A percentile compares a stretch with the other conserved stretches of the same genome.
Conservation (phyloP, 2,329 filamentous ascomycete species). For the Massarina eburnea region DNA sequence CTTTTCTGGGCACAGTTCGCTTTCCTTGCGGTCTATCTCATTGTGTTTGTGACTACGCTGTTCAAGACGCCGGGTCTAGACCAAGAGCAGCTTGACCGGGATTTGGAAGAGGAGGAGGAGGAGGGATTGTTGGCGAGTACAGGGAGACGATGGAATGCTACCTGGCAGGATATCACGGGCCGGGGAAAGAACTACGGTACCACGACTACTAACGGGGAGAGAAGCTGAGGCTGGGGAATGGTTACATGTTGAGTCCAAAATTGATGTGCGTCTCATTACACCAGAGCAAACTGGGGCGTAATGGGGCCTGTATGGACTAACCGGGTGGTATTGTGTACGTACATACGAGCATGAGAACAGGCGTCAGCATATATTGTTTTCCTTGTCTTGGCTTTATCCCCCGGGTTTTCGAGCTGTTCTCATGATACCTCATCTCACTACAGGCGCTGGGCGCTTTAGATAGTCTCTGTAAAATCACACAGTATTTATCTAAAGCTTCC, state of each 20-base stretch:
- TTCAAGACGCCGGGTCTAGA: conserved; percentile 80
- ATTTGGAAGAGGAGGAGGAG: conserved; percentile 89
- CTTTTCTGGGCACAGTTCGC: conserved; percentile 96
- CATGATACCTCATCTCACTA: background rate
- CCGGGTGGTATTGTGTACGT: background rate
- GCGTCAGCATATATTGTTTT: background rate
- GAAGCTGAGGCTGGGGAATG: background rate
- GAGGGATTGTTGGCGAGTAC: conserved; percentile 87
- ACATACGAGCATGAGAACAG: background rate
- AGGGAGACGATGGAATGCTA: conserved; percentile 77
- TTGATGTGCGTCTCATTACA: no score
- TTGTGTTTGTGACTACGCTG: conserved; percentile 77
- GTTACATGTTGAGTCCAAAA: background rate
- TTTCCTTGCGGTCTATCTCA: conserved; percentile 79
- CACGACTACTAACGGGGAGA: conserved; percentile 24
- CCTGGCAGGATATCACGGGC: conserved; percentile 85
- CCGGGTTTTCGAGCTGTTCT: background rate
- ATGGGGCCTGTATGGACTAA: background rate
- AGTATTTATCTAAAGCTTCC: no score
- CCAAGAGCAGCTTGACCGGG: conserved; percentile 77
- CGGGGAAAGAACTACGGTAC: conserved; percentile 44
- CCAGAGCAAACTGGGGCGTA: no score
- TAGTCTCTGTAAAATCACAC: no score
- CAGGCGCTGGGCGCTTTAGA: no score
- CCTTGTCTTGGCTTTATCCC: background rate